Percentiles rank a stretch among this genome's conserved stretches.
Conservation (phyloP, 139 green algal genomes). For the Chlorella sp. region DNA sequence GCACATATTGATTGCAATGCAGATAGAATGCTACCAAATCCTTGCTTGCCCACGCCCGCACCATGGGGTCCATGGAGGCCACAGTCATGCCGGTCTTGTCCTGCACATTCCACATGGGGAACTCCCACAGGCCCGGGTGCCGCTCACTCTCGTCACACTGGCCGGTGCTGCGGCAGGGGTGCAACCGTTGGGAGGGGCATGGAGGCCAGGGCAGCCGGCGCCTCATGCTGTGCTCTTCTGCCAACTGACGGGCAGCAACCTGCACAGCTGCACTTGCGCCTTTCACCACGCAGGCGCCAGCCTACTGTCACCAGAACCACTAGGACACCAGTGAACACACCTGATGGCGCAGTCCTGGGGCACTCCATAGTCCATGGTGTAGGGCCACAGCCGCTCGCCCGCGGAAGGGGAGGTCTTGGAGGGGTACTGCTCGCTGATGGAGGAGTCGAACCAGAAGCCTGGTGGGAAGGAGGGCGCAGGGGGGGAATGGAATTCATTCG, state of each 20-base stretch:
- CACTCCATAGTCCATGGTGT: conserved; percentile 45
- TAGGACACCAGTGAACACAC: not conserved
- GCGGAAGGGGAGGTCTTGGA: conserved; percentile 14
- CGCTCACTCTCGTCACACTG: conserved; percentile 14
- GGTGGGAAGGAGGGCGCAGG: not conserved
- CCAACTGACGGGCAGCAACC: too few relatives aligned
- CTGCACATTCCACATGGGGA: conserved; percentile 42
- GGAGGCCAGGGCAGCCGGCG: not conserved
- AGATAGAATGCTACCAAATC: not conserved
- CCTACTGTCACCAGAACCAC: too few relatives aligned
- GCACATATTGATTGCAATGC: too few relatives aligned
- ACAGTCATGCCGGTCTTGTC: conserved; percentile 8
- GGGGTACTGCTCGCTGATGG: conserved; percentile 40
- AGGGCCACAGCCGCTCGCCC: conserved; percentile 33
- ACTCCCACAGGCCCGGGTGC: conserved; percentile 40
- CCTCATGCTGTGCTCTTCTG: too few relatives aligned
- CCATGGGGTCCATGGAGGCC: conserved; percentile 29
- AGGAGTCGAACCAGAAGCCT: conserved; percentile 37
- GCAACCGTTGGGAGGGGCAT: too few relatives aligned
- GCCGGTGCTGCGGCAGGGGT: conserved; percentile 24
- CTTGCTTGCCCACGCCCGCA: not conserved
- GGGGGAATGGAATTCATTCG: not conserved
- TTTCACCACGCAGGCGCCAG: too few relatives aligned
- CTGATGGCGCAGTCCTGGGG: conserved; percentile 22
- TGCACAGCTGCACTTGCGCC: too few relatives aligned